Conservation (phyloP, 148 eudicot genomes). For the Camellia sinensis region DNA sequence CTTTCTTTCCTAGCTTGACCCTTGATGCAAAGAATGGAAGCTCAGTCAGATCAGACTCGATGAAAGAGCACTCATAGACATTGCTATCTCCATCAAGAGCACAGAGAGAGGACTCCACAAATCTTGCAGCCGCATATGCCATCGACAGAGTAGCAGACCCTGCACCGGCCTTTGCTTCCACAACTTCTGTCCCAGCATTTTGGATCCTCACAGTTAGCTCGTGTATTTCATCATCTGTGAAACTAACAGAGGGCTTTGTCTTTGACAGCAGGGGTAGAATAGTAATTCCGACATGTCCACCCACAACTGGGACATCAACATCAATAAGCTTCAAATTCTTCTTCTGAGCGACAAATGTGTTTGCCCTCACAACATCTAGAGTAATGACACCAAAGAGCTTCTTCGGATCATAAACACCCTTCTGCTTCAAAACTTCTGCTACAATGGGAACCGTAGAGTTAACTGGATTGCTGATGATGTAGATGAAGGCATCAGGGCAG, state of each 20-base stretch:
- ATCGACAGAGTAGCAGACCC: constrained; percentile 94
- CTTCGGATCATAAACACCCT: constrained; percentile 86
- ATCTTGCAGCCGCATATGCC: constrained; percentile 97
- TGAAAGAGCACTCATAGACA: constrained; percentile 75
- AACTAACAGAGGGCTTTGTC: constrained; percentile 69
- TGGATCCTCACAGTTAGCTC: constrained; percentile 79
- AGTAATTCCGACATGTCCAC: constrained; percentile 93
- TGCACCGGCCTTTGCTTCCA: constrained; percentile 94
- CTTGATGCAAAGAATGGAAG: constrained; percentile 91
- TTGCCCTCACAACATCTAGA: constrained; percentile 86
- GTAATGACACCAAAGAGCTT: constrained; percentile 91
- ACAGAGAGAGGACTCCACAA: constrained; percentile 86
- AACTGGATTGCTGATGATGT: constrained; percentile 89
- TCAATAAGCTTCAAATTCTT: constrained; percentile 78
- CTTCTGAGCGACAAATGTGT: constrained; percentile 86
- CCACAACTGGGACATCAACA: constrained; percentile 86
- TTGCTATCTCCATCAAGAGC: constrained; percentile 86
- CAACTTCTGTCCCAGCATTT: constrained; percentile 94
- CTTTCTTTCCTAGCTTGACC: constrained; percentile 70
- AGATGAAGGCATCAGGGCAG: constrained; percentile 85
- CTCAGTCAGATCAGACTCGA: constrained; percentile 72
- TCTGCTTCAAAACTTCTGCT: constrained; percentile 74
- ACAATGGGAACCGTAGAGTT: constrained; percentile 94
- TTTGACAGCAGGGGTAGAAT: constrained; percentile 80
- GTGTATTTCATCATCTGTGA: constrained; percentile 62